phyloP scores from a whole-genome alignment of 2,329 filamentous ascomycete species.

The Cordyceps farinosa region DNA sequence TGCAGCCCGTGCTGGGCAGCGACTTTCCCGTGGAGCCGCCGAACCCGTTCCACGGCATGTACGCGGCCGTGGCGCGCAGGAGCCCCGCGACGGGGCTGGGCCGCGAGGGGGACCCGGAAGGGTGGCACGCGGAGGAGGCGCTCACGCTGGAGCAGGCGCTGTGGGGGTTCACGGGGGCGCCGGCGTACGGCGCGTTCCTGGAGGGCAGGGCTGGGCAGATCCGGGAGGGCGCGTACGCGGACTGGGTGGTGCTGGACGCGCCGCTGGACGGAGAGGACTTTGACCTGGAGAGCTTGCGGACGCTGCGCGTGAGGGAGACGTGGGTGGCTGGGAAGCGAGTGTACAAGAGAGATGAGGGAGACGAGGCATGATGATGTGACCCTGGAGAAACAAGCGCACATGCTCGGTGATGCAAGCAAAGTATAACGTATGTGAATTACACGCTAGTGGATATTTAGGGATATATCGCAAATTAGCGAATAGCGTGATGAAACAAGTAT shows the following conservation, averaged over 20 bases:
- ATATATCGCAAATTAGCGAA: slow-evolving; percentile 21
- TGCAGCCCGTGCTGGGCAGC: slow-evolving; percentile 58
- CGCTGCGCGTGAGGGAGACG: slow-evolving; percentile 58
- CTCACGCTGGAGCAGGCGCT: slow-evolving; percentile 58
- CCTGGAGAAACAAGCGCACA: background rate
- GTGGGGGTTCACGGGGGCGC: slow-evolving; percentile 57
- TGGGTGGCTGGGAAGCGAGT: slow-evolving; percentile 61
- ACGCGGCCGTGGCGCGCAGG: slow-evolving; percentile 61
- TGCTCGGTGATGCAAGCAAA: background rate
- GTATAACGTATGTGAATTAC: background rate
- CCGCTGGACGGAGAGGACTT: slow-evolving; percentile 44
- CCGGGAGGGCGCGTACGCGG: slow-evolving; percentile 57
- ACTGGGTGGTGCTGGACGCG: slow-evolving; percentile 67
- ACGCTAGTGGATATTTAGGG: background rate
- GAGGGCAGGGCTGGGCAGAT: slow-evolving; percentile 59
- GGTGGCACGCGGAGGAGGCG: slow-evolving; percentile 59
- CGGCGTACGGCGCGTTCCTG: slow-evolving; percentile 57
- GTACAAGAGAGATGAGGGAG: slow-evolving; percentile 29
- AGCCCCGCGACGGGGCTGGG: slow-evolving; percentile 55
- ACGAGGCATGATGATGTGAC: background rate
- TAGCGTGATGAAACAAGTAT: background rate
- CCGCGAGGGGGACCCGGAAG: slow-evolving; percentile 40
- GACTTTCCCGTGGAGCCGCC: slow-evolving; percentile 71
- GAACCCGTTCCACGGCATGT: slow-evolving; percentile 64
- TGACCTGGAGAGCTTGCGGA: slow-evolving; percentile 50